Conservation (phyloP, 2,329 filamentous ascomycete genomes). For the Conoideocrella luteorostrata region DNA sequence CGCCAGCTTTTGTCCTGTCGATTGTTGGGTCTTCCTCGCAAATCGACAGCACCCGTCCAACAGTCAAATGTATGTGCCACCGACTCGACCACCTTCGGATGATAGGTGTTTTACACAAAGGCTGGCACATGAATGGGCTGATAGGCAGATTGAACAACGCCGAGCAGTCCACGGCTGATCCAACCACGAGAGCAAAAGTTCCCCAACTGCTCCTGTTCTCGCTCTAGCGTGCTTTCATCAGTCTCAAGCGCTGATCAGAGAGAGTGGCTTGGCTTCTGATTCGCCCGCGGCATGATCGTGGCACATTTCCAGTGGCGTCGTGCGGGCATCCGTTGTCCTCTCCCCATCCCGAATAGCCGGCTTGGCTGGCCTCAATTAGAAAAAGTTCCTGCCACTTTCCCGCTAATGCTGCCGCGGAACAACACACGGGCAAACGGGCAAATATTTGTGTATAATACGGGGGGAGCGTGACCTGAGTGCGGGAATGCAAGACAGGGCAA, state of each 20-base stretch:
- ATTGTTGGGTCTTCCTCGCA: background rate
- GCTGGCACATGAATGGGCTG: too few species aligned
- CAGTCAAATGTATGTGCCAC: background rate
- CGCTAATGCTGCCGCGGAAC: background rate
- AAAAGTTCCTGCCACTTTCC: background rate
- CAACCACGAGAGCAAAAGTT: constrained; percentile 1
- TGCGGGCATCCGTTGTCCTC: background rate
- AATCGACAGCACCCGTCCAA: background rate
- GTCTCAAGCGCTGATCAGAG: background rate
- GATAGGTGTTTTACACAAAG: too few species aligned
- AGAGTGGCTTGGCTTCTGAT: background rate
- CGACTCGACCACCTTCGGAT: background rate
- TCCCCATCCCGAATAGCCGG: constrained; percentile 2
- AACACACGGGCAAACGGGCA: background rate
- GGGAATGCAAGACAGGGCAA: too few species aligned
- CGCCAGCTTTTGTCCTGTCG: background rate
- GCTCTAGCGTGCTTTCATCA: too few species aligned
- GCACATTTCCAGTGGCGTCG: background rate
- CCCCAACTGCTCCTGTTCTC: too few species aligned
- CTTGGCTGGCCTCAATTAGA: background rate
- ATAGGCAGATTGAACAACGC: too few species aligned
- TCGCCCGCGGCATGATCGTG: background rate
- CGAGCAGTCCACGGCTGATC: too few species aligned
- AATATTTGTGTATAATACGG: too few species aligned
- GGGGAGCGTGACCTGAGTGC: too few species aligned